Evolutionary conservation across 2,329 filamentous ascomycete genomes (phyloP).

Genomic region (Pseudocercospora fijiensis): DNA sequence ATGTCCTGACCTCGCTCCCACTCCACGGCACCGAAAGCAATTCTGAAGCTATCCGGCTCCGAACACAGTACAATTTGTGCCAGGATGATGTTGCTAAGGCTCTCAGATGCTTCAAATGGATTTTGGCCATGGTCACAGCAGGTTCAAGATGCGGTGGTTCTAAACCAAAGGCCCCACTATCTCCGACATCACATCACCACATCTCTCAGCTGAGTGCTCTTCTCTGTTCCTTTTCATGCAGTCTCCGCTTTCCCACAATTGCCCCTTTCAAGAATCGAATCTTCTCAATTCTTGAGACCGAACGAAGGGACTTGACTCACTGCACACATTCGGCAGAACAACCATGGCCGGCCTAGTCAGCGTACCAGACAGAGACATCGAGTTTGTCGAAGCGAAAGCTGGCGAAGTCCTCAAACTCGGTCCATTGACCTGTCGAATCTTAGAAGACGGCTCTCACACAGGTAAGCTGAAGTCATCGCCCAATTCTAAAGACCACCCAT

Average conservation of each 20-base stretch:
- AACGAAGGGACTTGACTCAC: not conserved
- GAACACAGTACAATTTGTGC: not conserved
- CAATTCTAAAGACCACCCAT: slow-evolving; percentile 5
- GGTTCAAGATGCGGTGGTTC: not conserved
- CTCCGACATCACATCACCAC: not conserved
- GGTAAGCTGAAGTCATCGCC: slow-evolving; percentile 40
- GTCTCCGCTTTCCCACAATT: not conserved
- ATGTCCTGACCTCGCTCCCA: too few species aligned
- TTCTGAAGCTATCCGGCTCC: not conserved
- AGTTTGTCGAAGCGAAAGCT: slow-evolving; percentile 49
- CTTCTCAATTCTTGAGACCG: not conserved
- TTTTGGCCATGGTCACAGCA: not conserved
- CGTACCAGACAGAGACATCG: slow-evolving; percentile 48
- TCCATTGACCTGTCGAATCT: slow-evolving; percentile 50
- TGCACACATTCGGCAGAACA: not conserved
- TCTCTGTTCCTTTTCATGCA: not conserved
- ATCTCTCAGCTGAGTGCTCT: not conserved
- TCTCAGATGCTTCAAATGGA: not conserved
- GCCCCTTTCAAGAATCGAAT: too few species aligned
- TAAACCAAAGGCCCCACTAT: not conserved
- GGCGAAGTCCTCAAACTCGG: slow-evolving; percentile 54
- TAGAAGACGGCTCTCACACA: slow-evolving; percentile 54
- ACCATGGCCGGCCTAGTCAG: slow-evolving; percentile 29
- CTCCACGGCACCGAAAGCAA: not conserved
- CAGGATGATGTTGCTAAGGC: not conserved